Evolutionary conservation across 345 rosid genomes (phyloP), one percentile per base, ranked within the genome.

Genomic region (Eucalyptus brandiana): DNA sequence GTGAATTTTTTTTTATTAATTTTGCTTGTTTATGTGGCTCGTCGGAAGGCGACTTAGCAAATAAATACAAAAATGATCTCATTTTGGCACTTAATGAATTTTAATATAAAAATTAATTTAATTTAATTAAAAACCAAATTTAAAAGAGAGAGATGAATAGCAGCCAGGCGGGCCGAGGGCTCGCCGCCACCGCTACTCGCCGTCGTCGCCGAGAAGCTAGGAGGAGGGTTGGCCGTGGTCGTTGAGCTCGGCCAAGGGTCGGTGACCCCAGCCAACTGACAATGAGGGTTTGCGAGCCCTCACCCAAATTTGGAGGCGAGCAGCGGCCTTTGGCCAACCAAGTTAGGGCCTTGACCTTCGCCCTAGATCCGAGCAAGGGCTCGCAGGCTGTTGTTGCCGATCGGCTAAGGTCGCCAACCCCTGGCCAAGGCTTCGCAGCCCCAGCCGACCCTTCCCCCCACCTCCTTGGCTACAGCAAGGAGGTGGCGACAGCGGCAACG

Each of bases 131-230:
- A 53, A 51, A 51, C 23, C 4, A 51, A 51, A 51, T 16, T 50
- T 15, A 0, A 50, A 0, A 15, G 2, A 18, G 54, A 1, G 8
- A 17, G 19, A 50, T 17, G 54, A 51, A 51, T 0, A 51, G 2
- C 23, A 1, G 9, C 1, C 0, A n/a, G n/a, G n/a, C n/a, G n/a
- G n/a, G n/a, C n/a, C n/a, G n/a, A 18, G 9, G 56, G 24, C 23
- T 53, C 2, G 0, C 9, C 4, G 0, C 56, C 56, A 53, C 10
- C 2, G 9, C 56, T 8, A n/a, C n/a, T n/a, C n/a, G n/a, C 0
- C 0, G 0, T 0, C 5, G 0, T 53, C 0, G 1, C 2, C 4
- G 0, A 1, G 24, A 53, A 1, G 58, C 2, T 3, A 0, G 24
- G 0, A 2, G 56, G 23, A 53, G 24, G 56, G 10, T 19, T 2